These are phyloP conservation scores for Botrytis squamosa DNA, from an alignment of 2,329 filamentous ascomycete genomes.

Conservation along the genomic window DNA sequence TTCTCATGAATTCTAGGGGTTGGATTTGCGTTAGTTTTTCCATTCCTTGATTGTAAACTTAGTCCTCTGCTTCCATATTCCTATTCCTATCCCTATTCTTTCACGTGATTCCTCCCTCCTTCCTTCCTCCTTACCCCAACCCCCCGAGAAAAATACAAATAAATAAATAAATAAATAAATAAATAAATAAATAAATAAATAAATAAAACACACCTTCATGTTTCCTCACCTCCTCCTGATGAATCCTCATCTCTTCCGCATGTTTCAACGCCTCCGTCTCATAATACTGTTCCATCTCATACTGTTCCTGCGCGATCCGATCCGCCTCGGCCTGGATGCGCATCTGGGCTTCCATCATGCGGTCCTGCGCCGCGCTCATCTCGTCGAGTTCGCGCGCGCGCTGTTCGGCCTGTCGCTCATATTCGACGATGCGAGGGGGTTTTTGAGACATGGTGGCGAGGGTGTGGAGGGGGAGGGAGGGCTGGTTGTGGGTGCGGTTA, in stretches of 20 bases:
- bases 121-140: too few species aligned
- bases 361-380: slow-evolving; percentile 28
- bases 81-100: neutral
- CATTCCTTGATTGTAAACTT: too few species aligned
- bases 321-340: slow-evolving; percentile 34
- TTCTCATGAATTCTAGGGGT: slow-evolving; percentile 25
- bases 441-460: neutral
- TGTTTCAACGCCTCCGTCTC: slow-evolving; percentile 38
- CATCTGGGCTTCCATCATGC: slow-evolving; percentile 32
- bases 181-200: neutral
- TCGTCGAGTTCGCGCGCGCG: slow-evolving; percentile 33
- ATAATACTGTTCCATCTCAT: slow-evolving; percentile 39
- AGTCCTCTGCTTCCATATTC: neutral
- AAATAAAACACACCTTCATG: slow-evolving; percentile 30
- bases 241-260: slow-evolving; percentile 36
- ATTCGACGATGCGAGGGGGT: slow-evolving; percentile 37
- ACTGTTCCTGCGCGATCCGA: slow-evolving; percentile 38
- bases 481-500: too few species aligned
- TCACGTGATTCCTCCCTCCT: neutral
- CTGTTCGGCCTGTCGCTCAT: slow-evolving; percentile 38
- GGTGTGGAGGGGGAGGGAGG: too few species aligned
- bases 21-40: neutral
- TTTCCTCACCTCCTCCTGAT: slow-evolving; percentile 36
- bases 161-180: neutral
- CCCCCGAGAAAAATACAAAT: neutral